Evolutionary conservation across 176 grass and related monocot genomes (phyloP).

Genomic region (Aechmea fasciata): DNA sequence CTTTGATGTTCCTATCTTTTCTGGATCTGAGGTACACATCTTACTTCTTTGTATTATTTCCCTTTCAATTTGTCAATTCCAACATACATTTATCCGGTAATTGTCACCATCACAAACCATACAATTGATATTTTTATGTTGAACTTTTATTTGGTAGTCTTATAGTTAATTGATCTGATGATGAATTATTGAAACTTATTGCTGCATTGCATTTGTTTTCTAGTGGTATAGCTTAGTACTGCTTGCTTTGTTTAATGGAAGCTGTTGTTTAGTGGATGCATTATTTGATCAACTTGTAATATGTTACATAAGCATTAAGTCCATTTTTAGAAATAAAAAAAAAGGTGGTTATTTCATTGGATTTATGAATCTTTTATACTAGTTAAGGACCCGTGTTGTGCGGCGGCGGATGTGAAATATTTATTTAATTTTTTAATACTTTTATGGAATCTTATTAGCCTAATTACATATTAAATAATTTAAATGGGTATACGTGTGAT

Average conservation of each 20-base stretch:
- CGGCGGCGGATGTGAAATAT: too few relatives aligned
- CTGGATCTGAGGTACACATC: slow-evolving; percentile 45
- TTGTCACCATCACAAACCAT: background rate
- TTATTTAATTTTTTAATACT: too few relatives aligned
- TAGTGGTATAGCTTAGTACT: background rate
- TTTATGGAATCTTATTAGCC: too few relatives aligned
- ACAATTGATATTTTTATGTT: background rate
- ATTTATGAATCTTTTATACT: too few relatives aligned
- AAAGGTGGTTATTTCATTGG: too few relatives aligned
- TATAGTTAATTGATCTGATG: background rate
- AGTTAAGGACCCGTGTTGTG: too few relatives aligned
- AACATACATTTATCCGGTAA: background rate
- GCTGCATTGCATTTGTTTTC: background rate
- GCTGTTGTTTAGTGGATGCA: too few relatives aligned
- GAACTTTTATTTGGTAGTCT: background rate
- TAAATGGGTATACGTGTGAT: too few relatives aligned
- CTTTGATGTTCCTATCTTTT: slow-evolving; percentile 52
- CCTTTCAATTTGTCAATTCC: slow-evolving; percentile 2
- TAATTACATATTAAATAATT: too few relatives aligned
- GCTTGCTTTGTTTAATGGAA: background rate
- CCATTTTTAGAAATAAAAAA: too few relatives aligned
- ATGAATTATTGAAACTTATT: background rate
- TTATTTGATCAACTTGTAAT: too few relatives aligned
- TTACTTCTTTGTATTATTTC: slow-evolving; percentile 15
- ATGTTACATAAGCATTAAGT: too few relatives aligned